Evolutionary conservation across 2,329 filamentous ascomycete species (phyloP).

Genomic region (Didymellaceae sp.): DNA sequence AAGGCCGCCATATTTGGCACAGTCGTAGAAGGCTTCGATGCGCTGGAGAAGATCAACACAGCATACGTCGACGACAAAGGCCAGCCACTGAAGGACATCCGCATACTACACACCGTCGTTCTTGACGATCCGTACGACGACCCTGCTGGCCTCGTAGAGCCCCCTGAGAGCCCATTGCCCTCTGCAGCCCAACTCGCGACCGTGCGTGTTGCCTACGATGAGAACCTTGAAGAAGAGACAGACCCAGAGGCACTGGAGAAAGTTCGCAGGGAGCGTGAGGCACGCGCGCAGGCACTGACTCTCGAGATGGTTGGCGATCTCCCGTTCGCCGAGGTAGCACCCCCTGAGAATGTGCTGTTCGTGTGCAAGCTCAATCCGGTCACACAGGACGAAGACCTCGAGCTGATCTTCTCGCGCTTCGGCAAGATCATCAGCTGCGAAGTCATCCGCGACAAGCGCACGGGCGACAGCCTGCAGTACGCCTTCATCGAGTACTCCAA

Average conservation of each 20-base stretch:
- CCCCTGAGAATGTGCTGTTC: slow-evolving; percentile 95
- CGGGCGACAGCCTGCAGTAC: slow-evolving; percentile 94
- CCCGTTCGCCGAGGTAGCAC: slow-evolving; percentile 95
- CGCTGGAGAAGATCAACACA: slow-evolving; percentile 89
- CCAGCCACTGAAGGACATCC: slow-evolving; percentile 89
- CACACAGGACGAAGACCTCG: slow-evolving; percentile 90
- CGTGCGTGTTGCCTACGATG: slow-evolving; percentile 89
- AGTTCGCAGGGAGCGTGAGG: slow-evolving; percentile 83
- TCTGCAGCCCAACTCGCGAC: slow-evolving; percentile 87
- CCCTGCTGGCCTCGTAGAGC: slow-evolving; percentile 75
- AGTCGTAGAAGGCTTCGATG: slow-evolving; percentile 95
- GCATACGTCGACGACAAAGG: slow-evolving; percentile 87
- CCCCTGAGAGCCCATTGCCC: slow-evolving; percentile 79
- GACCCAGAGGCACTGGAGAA: slow-evolving; percentile 83
- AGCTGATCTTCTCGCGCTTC: slow-evolving; percentile 96
- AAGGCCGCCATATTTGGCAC: slow-evolving; percentile 95
- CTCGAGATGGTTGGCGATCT: slow-evolving; percentile 98
- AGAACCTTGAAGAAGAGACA: slow-evolving; percentile 76
- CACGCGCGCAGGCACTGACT: slow-evolving; percentile 89
- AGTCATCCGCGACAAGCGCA: slow-evolving; percentile 91
- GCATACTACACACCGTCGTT: slow-evolving; percentile 89
- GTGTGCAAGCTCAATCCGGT: slow-evolving; percentile 99
- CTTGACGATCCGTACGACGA: slow-evolving; percentile 93
- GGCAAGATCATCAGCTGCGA: slow-evolving; percentile 95
- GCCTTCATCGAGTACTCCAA: slow-evolving; percentile 97